Base-by-base conservation (phyloP, 2,329 filamentous ascomycete species). In the Fusarium gaditjirri region DNA sequence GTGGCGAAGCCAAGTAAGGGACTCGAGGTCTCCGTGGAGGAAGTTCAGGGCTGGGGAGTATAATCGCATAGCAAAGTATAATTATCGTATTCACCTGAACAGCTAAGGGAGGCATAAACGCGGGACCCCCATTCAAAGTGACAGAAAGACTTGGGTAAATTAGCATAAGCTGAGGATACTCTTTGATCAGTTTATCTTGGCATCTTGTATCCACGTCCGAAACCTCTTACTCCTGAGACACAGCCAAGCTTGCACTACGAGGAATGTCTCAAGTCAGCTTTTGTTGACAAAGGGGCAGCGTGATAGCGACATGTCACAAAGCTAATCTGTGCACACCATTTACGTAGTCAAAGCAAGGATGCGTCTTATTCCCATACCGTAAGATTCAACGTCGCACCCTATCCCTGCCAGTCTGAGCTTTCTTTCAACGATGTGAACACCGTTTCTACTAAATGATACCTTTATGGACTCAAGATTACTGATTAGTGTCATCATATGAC, bases 1-100 rank as follows among this genome's bases (percentile, higher is more conserved):
- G 72, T 74, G 6, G 72, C 72, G 8, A 74, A 74, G 29, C 72
- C 72, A 0, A 58, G 44, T 4, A 60, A 70, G 14, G 71, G 72
- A 4, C 3, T 74, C 6, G 59, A 41, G 10, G 68, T 74, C 5
- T 53, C 25, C 19, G 49, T 65, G 13, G 16, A 62, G 29, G 38
- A 60, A 2, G 12, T 71, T 3, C 39, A 73, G 13, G 70, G 70
- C 2, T 73, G 71, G 71, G 74, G 12, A 52, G 29, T 8, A 57
- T n/a, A 41, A 56, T 42, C 23, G 33, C 10, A 5, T 9, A 7
- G 33, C 19, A 35, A 44, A 52, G 25, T 4, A 21, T 10, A 17
- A 27, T 56, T 27, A 7, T 52, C 29, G 17, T 35, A 56, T 56
- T 44, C n/a, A 31, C 3, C 14, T 8, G 4, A 25, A n/a, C 9